Evolutionary conservation across 148 eudicot species (phyloP).

Genomic region (Camellia lanceoleosa): DNA sequence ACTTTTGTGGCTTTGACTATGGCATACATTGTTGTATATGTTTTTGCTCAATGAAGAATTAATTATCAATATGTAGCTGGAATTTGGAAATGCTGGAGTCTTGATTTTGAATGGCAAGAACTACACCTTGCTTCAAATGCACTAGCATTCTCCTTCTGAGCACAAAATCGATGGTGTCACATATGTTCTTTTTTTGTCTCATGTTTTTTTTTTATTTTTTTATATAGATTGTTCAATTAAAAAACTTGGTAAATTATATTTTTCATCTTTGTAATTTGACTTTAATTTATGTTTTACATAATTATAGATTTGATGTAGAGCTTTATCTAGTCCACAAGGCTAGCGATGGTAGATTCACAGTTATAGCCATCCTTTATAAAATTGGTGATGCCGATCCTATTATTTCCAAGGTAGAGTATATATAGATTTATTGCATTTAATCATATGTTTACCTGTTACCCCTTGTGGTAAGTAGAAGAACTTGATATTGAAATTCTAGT

Average conservation of each 20-base stretch:
- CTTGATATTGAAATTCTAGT: too few relatives aligned
- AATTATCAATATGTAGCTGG: slow-evolving; percentile 17
- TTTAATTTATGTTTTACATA: too few relatives aligned
- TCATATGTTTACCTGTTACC: neutral
- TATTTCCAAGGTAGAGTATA: slow-evolving; percentile 36
- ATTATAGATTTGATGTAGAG: slow-evolving; percentile 58
- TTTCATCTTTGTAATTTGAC: too few relatives aligned
- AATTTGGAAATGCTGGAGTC: slow-evolving; percentile 37
- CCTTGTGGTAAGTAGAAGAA: too few relatives aligned
- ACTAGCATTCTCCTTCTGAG: slow-evolving; percentile 94
- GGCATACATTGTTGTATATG: too few relatives aligned
- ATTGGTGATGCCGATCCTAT: slow-evolving; percentile 53
- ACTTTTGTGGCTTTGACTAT: too few relatives aligned
- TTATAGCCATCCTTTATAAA: slow-evolving; percentile 48
- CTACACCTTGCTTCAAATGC: slow-evolving; percentile 57
- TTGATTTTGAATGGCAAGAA: slow-evolving; percentile 47
- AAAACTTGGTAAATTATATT: too few relatives aligned
- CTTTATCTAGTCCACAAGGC: slow-evolving; percentile 68
- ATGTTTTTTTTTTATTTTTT: neutral
- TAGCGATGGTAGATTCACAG: slow-evolving; percentile 44
- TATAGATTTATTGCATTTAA: neutral
- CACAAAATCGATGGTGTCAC: slow-evolving; percentile 56
- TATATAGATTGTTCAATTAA: too few relatives aligned
- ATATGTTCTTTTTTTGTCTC: slow-evolving; percentile 34
- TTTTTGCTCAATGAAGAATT: neutral